phyloP scores from a whole-genome alignment of 768 basidiomycete species.

The Tulasnella sp. region DNA sequence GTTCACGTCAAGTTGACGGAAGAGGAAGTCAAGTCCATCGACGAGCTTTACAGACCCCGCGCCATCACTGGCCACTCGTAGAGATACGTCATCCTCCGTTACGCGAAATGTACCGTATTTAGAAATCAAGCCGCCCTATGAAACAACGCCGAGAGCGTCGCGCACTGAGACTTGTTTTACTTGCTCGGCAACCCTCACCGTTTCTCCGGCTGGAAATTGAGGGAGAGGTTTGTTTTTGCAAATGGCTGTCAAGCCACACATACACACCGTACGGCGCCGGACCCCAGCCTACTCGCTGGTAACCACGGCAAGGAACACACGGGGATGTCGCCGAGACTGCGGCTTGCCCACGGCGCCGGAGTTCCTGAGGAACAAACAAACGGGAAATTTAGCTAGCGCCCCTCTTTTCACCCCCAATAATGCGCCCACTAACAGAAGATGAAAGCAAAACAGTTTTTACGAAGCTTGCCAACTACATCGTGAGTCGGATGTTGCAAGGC shows the following conservation, averaged over 20 bases:
- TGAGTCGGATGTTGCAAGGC: conserved; percentile 39
- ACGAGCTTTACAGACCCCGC: conserved; percentile 51
- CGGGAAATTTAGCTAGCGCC: not conserved
- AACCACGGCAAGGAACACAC: not conserved
- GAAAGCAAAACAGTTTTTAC: conserved; percentile 95
- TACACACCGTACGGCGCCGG: not conserved
- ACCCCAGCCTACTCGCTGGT: not conserved
- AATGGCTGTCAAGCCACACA: not conserved
- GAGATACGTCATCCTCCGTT: not conserved
- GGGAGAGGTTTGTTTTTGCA: no score
- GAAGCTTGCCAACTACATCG: conserved; percentile 96
- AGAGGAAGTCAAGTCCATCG: conserved; percentile 54
- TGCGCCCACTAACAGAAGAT: conserved; percentile 95
- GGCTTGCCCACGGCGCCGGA: not conserved
- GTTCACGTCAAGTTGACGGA: conserved; percentile 47
- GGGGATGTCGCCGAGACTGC: not conserved
- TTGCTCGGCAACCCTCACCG: not conserved
- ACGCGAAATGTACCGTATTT: not conserved
- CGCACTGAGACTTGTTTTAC: not conserved
- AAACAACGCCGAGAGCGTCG: not conserved
- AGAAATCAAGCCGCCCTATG: not conserved
- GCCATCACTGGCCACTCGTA: conserved; percentile 44
- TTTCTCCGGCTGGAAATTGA: not conserved
- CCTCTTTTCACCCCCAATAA: conserved; percentile 39
- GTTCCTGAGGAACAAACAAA: not conserved